Evolutionary conservation across 768 basidiomycete genomes (phyloP).

Genomic region (Auriscalpium vulgare): DNA sequence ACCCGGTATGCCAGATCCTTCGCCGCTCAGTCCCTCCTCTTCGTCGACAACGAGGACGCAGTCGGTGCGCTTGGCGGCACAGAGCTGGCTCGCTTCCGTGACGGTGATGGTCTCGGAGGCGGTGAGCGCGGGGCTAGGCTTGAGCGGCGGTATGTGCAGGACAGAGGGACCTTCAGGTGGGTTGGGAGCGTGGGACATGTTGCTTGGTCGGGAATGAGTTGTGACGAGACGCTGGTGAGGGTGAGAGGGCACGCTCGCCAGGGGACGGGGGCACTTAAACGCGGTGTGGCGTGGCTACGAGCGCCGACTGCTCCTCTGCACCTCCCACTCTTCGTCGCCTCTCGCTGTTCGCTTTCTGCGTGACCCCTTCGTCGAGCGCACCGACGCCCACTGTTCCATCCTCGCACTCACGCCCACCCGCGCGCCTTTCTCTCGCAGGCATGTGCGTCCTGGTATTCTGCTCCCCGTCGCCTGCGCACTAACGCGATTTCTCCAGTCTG

Average conservation of each 20-base stretch:
- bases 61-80: constrained; percentile 96
- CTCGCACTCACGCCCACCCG: too few species aligned
- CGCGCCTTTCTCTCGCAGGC: too few species aligned
- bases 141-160: constrained; percentile 52
- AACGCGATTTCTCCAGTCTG: too few species aligned
- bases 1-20: constrained; percentile 98
- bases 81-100: constrained; percentile 93
- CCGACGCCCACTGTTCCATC: too few species aligned
- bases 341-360: too few species aligned
- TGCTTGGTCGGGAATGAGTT: constrained; percentile 47
- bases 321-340: too few species aligned
- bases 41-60: constrained; percentile 98
- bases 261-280: constrained; percentile 17
- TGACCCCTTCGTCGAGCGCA: too few species aligned
- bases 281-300: too few species aligned
- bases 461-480: too few species aligned
- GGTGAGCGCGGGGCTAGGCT: constrained; percentile 91
- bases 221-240: constrained; percentile 25
- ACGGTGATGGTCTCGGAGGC: constrained; percentile 95
- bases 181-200: constrained; percentile 63
- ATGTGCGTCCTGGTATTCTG: too few species aligned
- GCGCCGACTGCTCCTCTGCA: too few species aligned
- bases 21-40: constrained; percentile 94
- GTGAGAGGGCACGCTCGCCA: constrained; percentile 35
- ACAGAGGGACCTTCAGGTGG: constrained; percentile 25